Evolutionary conservation across 2,329 filamentous ascomycete species (phyloP), one percentile per base, ranked within the genome.

Genomic region (Beauveria brongniartii): DNA sequence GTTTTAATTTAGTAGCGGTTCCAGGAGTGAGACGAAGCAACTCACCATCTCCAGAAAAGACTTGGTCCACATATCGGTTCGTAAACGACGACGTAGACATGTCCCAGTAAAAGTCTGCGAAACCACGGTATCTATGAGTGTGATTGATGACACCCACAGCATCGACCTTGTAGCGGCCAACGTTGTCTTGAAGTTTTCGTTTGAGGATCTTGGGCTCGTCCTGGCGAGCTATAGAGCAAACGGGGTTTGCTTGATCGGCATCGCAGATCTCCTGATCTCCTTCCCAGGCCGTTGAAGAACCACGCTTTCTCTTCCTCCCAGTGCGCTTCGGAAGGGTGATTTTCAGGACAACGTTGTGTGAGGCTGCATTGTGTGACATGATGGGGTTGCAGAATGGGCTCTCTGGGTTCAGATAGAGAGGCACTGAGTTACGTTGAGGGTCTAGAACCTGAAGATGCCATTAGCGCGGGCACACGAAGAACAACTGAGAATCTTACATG

Each of bases 31-130:
- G 16, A 37, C 12, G 34, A 5, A 6, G 34, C 12, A 37, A 54
- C 74, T 52, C 76, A 90, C 90, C 86, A 64, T 90, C 81, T 64
- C 89, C 86, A 2, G 88, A 83, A 7, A 94, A 75, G 28, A 95
- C 79, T 59, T 88, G 83, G 3, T 92, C 80, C 57, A 84, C 81
- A 61, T 97, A 85, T 62, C 86, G 84, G 37, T 81, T 80, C 68
- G 92, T 85, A 71, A 95, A 90, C 0, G 82, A 77, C 51, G 87
- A 88, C 41, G 82, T 80, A 16, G 80, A 80, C 55, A 88, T 86
- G 24, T 90, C 85, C 74, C 88, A 93, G 68, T 95, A 91, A 69
- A 95, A 95, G 73, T 97, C 93, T 9, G 91, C 88, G 65, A 96
- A 80, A 81, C 87, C 87, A 70, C 93, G 84, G 73, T 95, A 99